Evolutionary conservation across 768 basidiomycete genomes (phyloP), one percentile per base, ranked within the genome.

Genomic region (Brasilioporus rufonigricans): DNA sequence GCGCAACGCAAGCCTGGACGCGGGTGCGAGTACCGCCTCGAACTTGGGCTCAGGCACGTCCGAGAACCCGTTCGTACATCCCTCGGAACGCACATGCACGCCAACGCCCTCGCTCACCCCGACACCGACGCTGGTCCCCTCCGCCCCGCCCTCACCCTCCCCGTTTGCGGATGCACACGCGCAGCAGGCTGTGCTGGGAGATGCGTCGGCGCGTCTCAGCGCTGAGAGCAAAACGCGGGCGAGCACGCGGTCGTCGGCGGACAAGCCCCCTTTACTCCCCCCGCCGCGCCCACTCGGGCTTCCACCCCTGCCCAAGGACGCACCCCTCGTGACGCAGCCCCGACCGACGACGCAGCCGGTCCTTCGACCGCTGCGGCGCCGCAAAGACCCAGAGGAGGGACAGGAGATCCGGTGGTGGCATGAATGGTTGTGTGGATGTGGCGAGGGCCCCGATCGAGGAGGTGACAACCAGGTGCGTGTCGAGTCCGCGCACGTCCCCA

Each of bases 401-500:
- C 72, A 71, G 40, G 73, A 76, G 47, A 74, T 77, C 5, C 73
- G 80, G 56, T 91, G 89, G 89, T 91, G 89, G 89, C 89, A 89
- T 65, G 89, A 91, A 31, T 90, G 89, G 88, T 67, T 91, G 57
- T 91, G 89, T 67, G 89, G 89, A 13, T 89, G 88, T 60, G 76
- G 83, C 18, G 89, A 90, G 65, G 85, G 86, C n/a, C 73, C 81
- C 3, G 85, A 88, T 68, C 77, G 87, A 16, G 86, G 84, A 41
- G 87, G 86, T 6, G 84, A 90, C 50, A 68, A 78, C 58, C 89
- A 91, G 80, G 89, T 86, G 64, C 39, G 76, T 67, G 26, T 67
- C 52, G 24, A n/a, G 44, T 21, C 0, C 31, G 4, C n/a, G 16
- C 4, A 27, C 29, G 8, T 48, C 3, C 23, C 8, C n/a, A 4